Conservation (phyloP, 2,329 filamentous ascomycete species). For the Cordyceps fumosorosea region DNA sequence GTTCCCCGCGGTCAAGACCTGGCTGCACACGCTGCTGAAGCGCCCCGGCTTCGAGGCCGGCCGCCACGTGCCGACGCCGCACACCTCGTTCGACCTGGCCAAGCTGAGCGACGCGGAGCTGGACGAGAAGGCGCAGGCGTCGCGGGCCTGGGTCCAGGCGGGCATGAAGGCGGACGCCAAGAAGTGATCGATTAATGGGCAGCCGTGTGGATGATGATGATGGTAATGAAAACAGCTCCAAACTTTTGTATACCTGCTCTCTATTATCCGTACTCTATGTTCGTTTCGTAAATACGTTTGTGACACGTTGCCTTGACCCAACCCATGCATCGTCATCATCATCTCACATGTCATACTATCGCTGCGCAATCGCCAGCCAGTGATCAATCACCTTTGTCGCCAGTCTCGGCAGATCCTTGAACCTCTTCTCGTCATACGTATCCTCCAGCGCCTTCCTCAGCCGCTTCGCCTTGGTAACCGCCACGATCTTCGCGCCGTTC, state of each 20-base stretch:
- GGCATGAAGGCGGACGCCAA: constrained; percentile 63
- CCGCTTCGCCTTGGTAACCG: constrained; percentile 20
- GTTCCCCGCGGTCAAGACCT: constrained; percentile 69
- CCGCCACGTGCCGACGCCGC: constrained; percentile 60
- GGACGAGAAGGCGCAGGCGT: constrained; percentile 47
- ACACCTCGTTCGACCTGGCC: constrained; percentile 48
- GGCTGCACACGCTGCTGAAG: constrained; percentile 65
- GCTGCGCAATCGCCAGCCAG: constrained; percentile 21
- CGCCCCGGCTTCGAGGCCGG: constrained; percentile 71
- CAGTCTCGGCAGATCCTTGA: constrained; percentile 20
- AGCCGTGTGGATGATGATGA: too few relatives aligned
- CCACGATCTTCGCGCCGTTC: constrained; percentile 15
- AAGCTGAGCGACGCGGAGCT: constrained; percentile 43
- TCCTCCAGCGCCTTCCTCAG: constrained; percentile 20
- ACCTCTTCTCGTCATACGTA: constrained; percentile 23
- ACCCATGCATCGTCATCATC: neutral
- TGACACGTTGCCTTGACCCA: neutral
- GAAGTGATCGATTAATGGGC: too few relatives aligned
- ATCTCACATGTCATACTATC: neutral
- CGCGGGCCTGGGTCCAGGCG: constrained; percentile 58
- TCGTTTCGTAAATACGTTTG: neutral
- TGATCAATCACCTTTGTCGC: constrained; percentile 20
- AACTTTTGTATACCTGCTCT: neutral
- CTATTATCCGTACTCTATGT: neutral
- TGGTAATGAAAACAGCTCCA: too few relatives aligned